Conservation (phyloP, 2,329 filamentous ascomycete genomes). For the Ascosphaera acerosa region DNA sequence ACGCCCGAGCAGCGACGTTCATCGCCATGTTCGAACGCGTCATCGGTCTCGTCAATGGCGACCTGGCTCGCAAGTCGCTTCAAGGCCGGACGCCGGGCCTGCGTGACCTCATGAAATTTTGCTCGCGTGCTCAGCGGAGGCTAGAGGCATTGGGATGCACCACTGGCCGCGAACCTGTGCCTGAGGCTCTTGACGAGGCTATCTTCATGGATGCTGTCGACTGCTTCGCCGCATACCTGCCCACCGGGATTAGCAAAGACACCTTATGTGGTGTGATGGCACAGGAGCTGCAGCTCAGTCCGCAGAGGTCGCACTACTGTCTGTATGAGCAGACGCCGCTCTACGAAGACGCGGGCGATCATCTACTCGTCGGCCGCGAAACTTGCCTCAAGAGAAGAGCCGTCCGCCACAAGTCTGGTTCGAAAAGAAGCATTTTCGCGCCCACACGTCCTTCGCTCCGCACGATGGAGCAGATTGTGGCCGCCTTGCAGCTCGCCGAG, state of each 20-base stretch:
- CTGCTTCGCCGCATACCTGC: conserved; percentile 60
- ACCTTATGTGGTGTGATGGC: conserved; percentile 40
- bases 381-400: conserved; percentile 26
- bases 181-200: conserved; percentile 46
- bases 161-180: conserved; percentile 42
- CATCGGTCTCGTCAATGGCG: conserved; percentile 15
- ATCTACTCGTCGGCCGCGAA: conserved; percentile 40
- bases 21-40: conserved; percentile 29
- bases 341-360: conserved; percentile 34
- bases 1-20: conserved; percentile 24
- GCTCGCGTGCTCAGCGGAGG: conserved; percentile 43
- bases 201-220: conserved; percentile 90
- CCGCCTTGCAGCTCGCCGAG: conserved; percentile 61
- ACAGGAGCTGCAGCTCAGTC: conserved; percentile 65
- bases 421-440: conserved; percentile 35
- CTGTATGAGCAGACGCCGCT: conserved; percentile 45
- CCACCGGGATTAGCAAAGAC: conserved; percentile 23
- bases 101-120: conserved; percentile 79
- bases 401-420: conserved; percentile 13
- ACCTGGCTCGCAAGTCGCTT: conserved; percentile 14
- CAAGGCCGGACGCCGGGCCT: conserved; percentile 35
- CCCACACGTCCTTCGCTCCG: conserved; percentile 65
- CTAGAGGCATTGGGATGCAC: conserved; percentile 33
- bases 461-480: conserved; percentile 67
- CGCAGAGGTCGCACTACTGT: conserved; percentile 56